phyloP scores from a whole-genome alignment of 805 yeast species.

The Metschnikowia chrysomelidarum region DNA sequence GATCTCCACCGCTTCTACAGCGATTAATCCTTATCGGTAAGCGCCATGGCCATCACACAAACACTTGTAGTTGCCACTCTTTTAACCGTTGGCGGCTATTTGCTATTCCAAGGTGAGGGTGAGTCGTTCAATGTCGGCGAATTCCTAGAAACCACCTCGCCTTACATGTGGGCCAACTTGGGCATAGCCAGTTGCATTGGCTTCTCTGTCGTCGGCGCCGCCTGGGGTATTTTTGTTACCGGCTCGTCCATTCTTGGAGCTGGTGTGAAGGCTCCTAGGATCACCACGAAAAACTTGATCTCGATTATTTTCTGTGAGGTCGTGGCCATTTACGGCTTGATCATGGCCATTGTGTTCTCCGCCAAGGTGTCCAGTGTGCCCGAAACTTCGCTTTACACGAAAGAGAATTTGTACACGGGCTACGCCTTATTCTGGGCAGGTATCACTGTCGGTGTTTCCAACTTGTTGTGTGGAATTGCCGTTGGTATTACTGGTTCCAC shows the following conservation, averaged over 20 bases:
- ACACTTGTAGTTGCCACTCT: constrained; percentile 32
- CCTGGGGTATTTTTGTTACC: constrained; percentile 98
- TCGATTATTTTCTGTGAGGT: constrained; percentile 98
- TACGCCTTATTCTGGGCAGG: constrained; percentile 98
- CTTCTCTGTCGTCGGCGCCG: constrained; percentile 93
- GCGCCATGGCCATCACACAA: constrained; percentile 20
- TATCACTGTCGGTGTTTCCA: constrained; percentile 88
- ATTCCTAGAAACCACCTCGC: constrained; percentile 80
- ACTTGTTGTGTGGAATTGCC: constrained; percentile 93
- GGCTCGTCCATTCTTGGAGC: constrained; percentile 96
- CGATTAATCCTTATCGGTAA: not conserved
- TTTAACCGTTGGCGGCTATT: constrained; percentile 48
- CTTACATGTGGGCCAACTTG: constrained; percentile 94
- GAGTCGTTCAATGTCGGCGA: constrained; percentile 89
- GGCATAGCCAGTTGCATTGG: constrained; percentile 94
- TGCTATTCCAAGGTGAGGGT: constrained; percentile 89
- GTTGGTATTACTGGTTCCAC: constrained; percentile 98
- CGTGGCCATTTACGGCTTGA: constrained; percentile 96
- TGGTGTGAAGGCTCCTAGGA: constrained; percentile 96
- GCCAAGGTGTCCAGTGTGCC: constrained; percentile 77
- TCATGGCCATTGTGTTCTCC: constrained; percentile 96
- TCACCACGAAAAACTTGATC: constrained; percentile 94
- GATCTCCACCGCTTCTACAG: constrained; percentile 6
- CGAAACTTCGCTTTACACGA: constrained; percentile 61
- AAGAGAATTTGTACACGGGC: constrained; percentile 89